Evolutionary conservation across 768 basidiomycete genomes (phyloP).

Genomic region (Kwoniella pini): DNA sequence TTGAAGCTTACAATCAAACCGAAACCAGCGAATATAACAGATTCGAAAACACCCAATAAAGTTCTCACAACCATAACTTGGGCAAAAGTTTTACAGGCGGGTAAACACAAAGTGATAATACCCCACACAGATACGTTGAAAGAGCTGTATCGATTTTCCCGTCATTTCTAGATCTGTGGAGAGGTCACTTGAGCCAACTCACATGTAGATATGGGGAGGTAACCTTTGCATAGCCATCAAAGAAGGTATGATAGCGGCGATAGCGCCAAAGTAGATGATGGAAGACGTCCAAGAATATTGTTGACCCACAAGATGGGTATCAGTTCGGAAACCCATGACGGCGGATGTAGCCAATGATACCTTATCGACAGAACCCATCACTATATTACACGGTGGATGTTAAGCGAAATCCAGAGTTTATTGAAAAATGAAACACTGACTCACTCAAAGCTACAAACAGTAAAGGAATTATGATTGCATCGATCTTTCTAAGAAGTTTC

Average conservation of each 20-base stretch:
- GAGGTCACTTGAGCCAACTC: background rate
- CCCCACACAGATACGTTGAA: conserved; percentile 35
- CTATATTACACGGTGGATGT: background rate
- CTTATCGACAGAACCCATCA: conserved; percentile 39
- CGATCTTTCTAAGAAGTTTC: conserved; percentile 28
- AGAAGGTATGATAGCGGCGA: conserved; percentile 20
- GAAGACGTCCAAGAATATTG: conserved; percentile 24
- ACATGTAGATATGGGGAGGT: conserved; percentile 25
- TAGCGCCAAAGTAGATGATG: conserved; percentile 23
- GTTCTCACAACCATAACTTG: conserved; percentile 28
- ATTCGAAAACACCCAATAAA: conserved; percentile 41
- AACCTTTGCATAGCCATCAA: conserved; percentile 21
- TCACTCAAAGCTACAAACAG: conserved; percentile 15
- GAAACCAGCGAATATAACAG: conserved; percentile 54
- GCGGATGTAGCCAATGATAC: conserved; percentile 37
- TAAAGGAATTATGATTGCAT: conserved; percentile 34
- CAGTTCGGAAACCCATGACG: conserved; percentile 29
- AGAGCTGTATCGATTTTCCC: conserved; percentile 15
- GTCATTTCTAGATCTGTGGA: background rate
- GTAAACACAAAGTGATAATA: conserved; percentile 25
- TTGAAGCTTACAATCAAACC: conserved; percentile 52
- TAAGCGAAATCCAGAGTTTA: too few species aligned
- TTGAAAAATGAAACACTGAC: background rate
- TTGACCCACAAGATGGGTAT: conserved; percentile 32
- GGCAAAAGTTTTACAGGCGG: conserved; percentile 26